Conservation (phyloP, 1,284 basidiomycete genomes). For the Papiliotrema laurentii region DNA sequence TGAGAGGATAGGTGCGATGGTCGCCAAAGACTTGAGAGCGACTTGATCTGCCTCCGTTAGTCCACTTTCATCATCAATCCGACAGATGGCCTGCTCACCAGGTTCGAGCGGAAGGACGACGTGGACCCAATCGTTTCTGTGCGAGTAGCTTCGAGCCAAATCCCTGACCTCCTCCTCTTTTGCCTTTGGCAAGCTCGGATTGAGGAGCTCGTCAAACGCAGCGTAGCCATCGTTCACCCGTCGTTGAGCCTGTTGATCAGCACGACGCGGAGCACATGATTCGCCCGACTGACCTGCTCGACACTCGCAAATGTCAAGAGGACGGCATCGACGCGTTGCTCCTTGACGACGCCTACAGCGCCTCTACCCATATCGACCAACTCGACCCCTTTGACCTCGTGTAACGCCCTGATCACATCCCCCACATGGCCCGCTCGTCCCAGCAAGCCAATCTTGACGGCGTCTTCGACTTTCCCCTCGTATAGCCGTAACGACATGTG, state of each 20-base stretch:
- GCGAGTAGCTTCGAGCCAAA: slow-evolving; percentile 21
- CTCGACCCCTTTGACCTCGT: slow-evolving; percentile 9
- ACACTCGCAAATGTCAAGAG: slow-evolving; percentile 18
- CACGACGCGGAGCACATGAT: no score
- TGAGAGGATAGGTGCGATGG: background rate
- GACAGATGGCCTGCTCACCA: background rate
- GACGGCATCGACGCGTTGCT: slow-evolving; percentile 19
- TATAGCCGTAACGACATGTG: slow-evolving; percentile 31
- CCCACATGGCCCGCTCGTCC: slow-evolving; percentile 20
- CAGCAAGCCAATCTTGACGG: slow-evolving; percentile 20
- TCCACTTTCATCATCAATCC: background rate
- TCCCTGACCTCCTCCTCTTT: slow-evolving; percentile 16
- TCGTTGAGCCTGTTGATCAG: slow-evolving; percentile 15
- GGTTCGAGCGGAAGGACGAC: slow-evolving; percentile 16
- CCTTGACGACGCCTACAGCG: slow-evolving; percentile 28
- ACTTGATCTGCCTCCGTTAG: slow-evolving; percentile 8
- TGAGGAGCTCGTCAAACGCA: slow-evolving; percentile 24
- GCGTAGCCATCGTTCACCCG: slow-evolving; percentile 18
- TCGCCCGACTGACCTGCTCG: slow-evolving; percentile 23
- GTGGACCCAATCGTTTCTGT: slow-evolving; percentile 24
- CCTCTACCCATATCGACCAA: slow-evolving; percentile 29
- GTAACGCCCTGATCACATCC: slow-evolving; percentile 20
- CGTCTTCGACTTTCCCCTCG: slow-evolving; percentile 8
- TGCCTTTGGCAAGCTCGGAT: slow-evolving; percentile 18
- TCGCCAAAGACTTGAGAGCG: background rate